Evolutionary conservation across 306 rosid species (phyloP).

Genomic region (Pyrus betulifolia): DNA sequence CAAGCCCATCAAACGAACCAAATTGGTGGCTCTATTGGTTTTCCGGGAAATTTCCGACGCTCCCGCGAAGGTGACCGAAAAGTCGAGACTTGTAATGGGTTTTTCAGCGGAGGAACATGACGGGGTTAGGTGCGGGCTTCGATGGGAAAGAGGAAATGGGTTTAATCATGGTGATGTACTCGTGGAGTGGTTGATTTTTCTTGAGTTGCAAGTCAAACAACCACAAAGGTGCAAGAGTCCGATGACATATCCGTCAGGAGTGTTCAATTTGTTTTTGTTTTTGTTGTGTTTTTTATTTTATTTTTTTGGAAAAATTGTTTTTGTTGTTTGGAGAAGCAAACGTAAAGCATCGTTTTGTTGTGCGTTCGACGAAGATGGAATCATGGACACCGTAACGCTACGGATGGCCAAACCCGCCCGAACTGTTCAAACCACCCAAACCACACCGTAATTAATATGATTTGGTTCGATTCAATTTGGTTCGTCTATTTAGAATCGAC

Average conservation of each 20-base stretch:
- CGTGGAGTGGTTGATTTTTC: not conserved
- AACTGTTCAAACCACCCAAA: not conserved
- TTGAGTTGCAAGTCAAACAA: slow-evolving; percentile 1
- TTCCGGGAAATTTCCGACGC: not conserved
- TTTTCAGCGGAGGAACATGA: not conserved
- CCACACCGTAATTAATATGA: not conserved
- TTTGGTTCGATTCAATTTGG: no score
- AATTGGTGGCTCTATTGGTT: not conserved
- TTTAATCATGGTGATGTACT: not conserved
- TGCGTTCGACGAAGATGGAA: not conserved
- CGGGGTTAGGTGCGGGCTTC: not conserved
- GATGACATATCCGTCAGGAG: not conserved
- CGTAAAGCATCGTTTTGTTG: not conserved
- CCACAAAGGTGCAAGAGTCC: not conserved
- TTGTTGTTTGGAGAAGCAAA: not conserved
- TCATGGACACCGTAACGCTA: not conserved
- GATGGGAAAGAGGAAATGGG: not conserved
- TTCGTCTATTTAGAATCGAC: no score
- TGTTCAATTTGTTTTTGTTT: not conserved
- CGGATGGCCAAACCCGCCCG: not conserved
- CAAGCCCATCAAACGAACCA: slow-evolving; percentile 39
- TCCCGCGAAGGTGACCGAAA: slow-evolving; percentile 6
- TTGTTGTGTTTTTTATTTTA: not conserved
- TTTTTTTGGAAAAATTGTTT: not conserved
- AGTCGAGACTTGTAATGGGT: not conserved